These are phyloP conservation scores for Colletotrichum navitas DNA, from an alignment of 2,329 filamentous ascomycete genomes.

Conservation along the genomic window DNA sequence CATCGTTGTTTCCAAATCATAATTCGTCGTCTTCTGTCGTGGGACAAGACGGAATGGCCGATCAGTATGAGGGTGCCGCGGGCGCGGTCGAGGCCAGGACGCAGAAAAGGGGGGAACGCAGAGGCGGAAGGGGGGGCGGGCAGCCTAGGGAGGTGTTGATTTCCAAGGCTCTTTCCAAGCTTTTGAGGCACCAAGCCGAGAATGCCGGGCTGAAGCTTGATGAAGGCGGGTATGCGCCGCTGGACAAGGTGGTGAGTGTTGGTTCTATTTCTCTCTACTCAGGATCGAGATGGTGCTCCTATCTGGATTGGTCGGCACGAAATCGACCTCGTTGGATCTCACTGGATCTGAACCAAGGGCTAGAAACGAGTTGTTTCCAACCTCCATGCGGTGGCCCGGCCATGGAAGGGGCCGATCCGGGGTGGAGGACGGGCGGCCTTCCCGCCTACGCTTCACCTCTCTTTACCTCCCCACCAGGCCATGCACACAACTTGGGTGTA, in stretches of 20 bases:
- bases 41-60: slow-evolving; percentile 21
- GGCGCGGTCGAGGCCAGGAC: slow-evolving; percentile 42
- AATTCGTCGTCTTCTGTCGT: neutral
- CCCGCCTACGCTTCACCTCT: neutral
- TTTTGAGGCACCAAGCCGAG: slow-evolving; percentile 69
- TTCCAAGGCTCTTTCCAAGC: slow-evolving; percentile 66
- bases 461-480: neutral
- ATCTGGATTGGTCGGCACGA: neutral
- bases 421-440: neutral
- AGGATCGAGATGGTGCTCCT: neutral
- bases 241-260: slow-evolving; percentile 69
- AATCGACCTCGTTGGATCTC: neutral
- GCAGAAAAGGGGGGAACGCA: slow-evolving; percentile 38
- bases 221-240: slow-evolving; percentile 68
- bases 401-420: neutral
- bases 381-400: neutral
- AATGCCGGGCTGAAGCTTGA: slow-evolving; percentile 70
- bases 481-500: neutral
- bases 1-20: neutral
- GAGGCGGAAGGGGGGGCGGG: slow-evolving; percentile 49
- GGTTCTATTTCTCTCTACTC: slow-evolving; percentile 25
- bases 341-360: neutral
- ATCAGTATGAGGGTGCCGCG: slow-evolving; percentile 18
- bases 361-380: neutral
- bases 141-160: slow-evolving; percentile 61